phyloP scores from a whole-genome alignment of 2,329 filamentous ascomycete genomes.

The Cadophora sp. region DNA sequence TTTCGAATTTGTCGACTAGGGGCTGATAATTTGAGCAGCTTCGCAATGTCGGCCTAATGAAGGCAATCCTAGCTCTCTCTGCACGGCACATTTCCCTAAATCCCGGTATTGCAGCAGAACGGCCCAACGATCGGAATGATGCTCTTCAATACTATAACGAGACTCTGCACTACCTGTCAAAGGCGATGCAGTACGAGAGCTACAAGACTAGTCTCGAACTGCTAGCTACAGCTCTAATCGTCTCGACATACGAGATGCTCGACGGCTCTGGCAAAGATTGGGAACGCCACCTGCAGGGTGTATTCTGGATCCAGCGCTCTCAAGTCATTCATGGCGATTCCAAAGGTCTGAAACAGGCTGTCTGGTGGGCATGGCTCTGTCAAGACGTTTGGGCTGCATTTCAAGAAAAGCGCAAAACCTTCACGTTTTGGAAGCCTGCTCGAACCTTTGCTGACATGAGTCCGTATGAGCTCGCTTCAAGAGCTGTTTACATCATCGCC shows the following conservation, averaged over 20 bases:
- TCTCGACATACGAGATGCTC: constrained; percentile 73
- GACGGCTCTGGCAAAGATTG: constrained; percentile 60
- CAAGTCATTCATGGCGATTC: constrained; percentile 66
- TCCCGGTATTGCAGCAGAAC: constrained; percentile 32
- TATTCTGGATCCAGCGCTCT: constrained; percentile 70
- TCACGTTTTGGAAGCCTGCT: constrained; percentile 64
- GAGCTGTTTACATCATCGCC: constrained; percentile 61
- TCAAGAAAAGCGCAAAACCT: constrained; percentile 59
- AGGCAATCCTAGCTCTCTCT: constrained; percentile 62
- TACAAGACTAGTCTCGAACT: constrained; percentile 65
- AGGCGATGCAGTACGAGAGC: constrained; percentile 62
- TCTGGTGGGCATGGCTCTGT: constrained; percentile 72
- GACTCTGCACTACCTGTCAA: constrained; percentile 66
- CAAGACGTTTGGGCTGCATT: constrained; percentile 72
- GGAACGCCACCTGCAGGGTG: constrained; percentile 68
- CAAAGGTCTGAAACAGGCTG: constrained; percentile 61
- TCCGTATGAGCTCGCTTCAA: constrained; percentile 60
- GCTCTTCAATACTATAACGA: constrained; percentile 66
- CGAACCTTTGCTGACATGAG: constrained; percentile 55
- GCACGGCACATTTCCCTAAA: constrained; percentile 56
- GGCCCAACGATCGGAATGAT: constrained; percentile 46
- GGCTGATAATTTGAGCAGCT: constrained; percentile 47
- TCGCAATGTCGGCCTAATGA: constrained; percentile 62
- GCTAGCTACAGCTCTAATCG: constrained; percentile 63
- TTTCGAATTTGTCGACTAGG: constrained; percentile 17